Conservation (phyloP, 2,329 filamentous ascomycete species). For the Daldinia sp. region DNA sequence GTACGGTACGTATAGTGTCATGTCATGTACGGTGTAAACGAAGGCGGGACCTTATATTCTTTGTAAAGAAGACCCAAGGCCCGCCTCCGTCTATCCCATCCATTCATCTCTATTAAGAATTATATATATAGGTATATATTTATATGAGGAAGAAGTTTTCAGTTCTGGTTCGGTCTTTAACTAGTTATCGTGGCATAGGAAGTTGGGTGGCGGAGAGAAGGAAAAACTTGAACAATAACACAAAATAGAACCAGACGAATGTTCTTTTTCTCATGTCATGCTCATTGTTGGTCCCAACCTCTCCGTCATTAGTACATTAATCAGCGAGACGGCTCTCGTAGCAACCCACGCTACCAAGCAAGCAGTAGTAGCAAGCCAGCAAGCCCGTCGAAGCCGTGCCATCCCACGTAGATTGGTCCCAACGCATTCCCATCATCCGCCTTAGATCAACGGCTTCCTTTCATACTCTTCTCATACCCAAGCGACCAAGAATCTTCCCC, state of each 20-base stretch:
- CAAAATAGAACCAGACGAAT: conserved; percentile 18
- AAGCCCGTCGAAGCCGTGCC: conserved; percentile 8
- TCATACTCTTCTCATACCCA: conserved; percentile 31
- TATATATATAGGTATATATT: conserved; percentile 18
- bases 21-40: neutral
- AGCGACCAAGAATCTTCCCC: conserved; percentile 24
- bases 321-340: conserved; percentile 4
- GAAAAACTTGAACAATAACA: neutral
- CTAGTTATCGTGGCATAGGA: conserved; percentile 36
- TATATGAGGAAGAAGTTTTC: conserved; percentile 6
- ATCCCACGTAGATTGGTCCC: neutral
- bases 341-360: neutral
- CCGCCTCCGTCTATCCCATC: neutral
- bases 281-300: conserved; percentile 21
- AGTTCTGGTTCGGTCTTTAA: neutral
- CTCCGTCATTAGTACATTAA: conserved; percentile 18
- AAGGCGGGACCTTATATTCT: neutral
- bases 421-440: conserved; percentile 5
- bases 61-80: neutral
- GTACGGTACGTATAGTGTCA: no score
- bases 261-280: conserved; percentile 30
- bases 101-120: conserved; percentile 34
- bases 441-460: neutral
- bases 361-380: neutral
- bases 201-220: conserved; percentile 8